Evolutionary conservation across 306 rosid genomes (phyloP).

Genomic region (Gillenia trifoliata): DNA sequence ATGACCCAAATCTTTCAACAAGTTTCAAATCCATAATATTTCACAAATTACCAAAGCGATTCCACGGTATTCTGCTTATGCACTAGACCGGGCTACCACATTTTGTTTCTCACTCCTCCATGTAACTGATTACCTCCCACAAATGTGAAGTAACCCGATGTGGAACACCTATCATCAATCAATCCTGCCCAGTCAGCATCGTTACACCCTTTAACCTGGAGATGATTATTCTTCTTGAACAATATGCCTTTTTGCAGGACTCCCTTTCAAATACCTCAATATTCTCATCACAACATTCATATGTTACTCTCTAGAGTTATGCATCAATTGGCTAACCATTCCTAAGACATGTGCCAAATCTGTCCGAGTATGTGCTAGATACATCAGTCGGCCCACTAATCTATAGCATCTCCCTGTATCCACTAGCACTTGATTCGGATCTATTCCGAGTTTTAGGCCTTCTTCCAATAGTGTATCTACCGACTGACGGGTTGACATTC

Average conservation of each 20-base stretch:
- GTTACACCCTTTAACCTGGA: neutral
- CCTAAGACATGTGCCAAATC: neutral
- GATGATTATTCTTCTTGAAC: neutral
- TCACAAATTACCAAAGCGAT: no score
- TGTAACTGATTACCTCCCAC: no score
- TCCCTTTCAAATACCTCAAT: neutral
- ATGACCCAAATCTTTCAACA: neutral
- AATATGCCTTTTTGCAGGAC: neutral
- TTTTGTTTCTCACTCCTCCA: no score
- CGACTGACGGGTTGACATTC: neutral
- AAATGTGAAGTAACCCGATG: no score
- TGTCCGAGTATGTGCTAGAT: neutral
- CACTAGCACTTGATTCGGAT: neutral
- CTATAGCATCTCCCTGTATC: neutral
- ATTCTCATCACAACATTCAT: neutral
- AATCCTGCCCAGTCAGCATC: neutral
- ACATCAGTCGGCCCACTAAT: neutral
- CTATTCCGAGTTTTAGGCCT: neutral
- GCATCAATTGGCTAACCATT: neutral
- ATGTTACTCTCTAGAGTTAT: neutral
- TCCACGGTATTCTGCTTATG: no score
- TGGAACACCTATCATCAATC: neutral
- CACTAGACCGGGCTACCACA: no score
- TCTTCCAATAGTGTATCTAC: neutral
- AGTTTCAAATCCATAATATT: neutral